These are phyloP conservation scores for Coelastrella sp. DNA, from an alignment of 139 green algal species.

Conservation along the genomic window DNA sequence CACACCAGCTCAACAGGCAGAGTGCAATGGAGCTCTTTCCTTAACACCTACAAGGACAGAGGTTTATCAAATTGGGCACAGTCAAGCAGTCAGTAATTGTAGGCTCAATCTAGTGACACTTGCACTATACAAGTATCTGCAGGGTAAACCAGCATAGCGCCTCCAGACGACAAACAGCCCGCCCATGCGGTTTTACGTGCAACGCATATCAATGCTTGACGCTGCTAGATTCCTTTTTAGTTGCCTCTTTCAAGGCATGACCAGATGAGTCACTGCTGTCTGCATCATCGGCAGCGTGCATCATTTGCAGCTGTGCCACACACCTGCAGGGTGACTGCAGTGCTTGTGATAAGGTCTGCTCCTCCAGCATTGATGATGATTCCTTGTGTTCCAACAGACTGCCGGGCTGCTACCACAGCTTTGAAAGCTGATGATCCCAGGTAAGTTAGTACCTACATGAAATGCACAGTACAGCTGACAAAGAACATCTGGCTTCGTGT, in stretches of 20 bases:
- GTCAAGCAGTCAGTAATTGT: too few species aligned
- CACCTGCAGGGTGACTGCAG: slow-evolving; percentile 55
- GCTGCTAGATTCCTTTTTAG: too few species aligned
- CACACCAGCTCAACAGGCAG: slow-evolving; percentile 71
- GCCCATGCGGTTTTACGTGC: too few species aligned
- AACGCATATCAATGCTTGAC: too few species aligned
- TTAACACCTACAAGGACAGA: slow-evolving; percentile 51
- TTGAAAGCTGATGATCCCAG: slow-evolving; percentile 6
- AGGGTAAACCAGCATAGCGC: too few species aligned
- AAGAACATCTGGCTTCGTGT: not conserved
- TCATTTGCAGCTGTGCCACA: not conserved
- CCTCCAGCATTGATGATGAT: slow-evolving; percentile 64
- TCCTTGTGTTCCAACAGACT: slow-evolving; percentile 17
- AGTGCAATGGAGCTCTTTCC: slow-evolving; percentile 47
- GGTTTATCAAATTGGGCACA: too few species aligned
- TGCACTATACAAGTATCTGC: too few species aligned
- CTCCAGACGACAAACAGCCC: too few species aligned
- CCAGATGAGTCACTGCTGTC: not conserved
- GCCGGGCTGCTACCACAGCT: not conserved
- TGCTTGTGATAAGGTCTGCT: slow-evolving; percentile 43
- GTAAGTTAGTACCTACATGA: slow-evolving; percentile 3
- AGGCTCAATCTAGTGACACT: too few species aligned
- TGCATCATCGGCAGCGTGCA: not conserved
- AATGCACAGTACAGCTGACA: not conserved
- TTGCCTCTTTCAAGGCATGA: too few species aligned